Evolutionary conservation across 2,329 filamentous ascomycete species (phyloP).

Genomic region (Neopestalotiopsis rosae): DNA sequence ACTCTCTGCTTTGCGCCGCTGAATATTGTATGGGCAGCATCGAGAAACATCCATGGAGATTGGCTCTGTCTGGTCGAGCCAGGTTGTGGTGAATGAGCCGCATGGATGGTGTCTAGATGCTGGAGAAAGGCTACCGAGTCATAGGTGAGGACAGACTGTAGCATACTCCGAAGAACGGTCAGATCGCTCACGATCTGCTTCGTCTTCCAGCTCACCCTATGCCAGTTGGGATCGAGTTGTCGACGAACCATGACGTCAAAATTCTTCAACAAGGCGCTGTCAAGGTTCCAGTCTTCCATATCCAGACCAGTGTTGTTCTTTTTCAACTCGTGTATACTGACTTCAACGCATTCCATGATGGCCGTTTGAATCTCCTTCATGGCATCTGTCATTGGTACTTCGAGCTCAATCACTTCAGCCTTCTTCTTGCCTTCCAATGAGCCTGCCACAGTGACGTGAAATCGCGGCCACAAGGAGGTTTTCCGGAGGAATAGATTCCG

Average conservation of each 20-base stretch:
- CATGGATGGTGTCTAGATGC: slow-evolving; percentile 92
- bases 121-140: slow-evolving; percentile 92
- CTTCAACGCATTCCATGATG: slow-evolving; percentile 93
- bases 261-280: slow-evolving; percentile 89
- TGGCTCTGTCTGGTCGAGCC: slow-evolving; percentile 88
- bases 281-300: slow-evolving; percentile 96
- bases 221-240: slow-evolving; percentile 96
- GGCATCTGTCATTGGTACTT: slow-evolving; percentile 92
- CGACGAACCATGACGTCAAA: slow-evolving; percentile 89
- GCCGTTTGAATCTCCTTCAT: slow-evolving; percentile 96
- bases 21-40: slow-evolving; percentile 93
- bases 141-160: slow-evolving; percentile 82
- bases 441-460: slow-evolving; percentile 87
- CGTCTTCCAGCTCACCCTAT: slow-evolving; percentile 93
- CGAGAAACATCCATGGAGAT: slow-evolving; percentile 94
- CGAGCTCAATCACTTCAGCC: slow-evolving; percentile 95
- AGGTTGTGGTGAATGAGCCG: slow-evolving; percentile 85
- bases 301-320: slow-evolving; percentile 89
- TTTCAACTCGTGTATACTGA: slow-evolving; percentile 91
- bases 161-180: slow-evolving; percentile 79
- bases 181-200: slow-evolving; percentile 93
- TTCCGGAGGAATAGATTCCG: slow-evolving; percentile 90
- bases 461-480: slow-evolving; percentile 89
- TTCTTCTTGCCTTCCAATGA: slow-evolving; percentile 90
- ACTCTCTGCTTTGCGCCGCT: slow-evolving; percentile 87